These are phyloP conservation scores for Chlorella variabilis DNA, from an alignment of 163 green algal species.

Conservation along the genomic window DNA sequence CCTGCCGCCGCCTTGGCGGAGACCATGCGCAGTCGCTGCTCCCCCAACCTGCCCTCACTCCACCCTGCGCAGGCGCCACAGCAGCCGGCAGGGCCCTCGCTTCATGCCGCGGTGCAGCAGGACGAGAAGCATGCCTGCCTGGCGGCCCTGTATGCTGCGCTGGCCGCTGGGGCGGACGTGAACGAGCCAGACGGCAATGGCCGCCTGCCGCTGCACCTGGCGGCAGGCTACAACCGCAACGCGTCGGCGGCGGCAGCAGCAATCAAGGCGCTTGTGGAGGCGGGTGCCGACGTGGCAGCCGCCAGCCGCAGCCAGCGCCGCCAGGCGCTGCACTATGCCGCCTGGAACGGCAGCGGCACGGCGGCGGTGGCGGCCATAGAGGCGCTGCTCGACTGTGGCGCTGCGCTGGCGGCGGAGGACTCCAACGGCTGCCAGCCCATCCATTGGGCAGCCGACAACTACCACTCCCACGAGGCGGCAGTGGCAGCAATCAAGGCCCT, in stretches of 20 bases:
- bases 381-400: constrained; percentile 8
- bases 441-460: constrained; percentile 27
- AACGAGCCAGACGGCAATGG: not conserved
- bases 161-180: constrained; percentile 12
- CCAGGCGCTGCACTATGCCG: constrained; percentile 14
- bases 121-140: constrained; percentile 21
- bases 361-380: not conserved
- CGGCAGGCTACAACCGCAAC: constrained; percentile 10
- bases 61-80: not conserved
- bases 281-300: not conserved
- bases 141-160: constrained; percentile 11
- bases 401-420: not conserved
- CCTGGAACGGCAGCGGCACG: not conserved
- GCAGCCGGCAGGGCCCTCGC: not conserved
- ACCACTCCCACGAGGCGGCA: not conserved
- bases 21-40: too few relatives aligned
- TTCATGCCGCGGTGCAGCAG: not conserved
- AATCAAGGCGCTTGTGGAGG: constrained; percentile 5
- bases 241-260: not conserved
- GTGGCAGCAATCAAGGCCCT: not conserved
- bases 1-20: too few relatives aligned
- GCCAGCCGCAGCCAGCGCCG: constrained; percentile 1
- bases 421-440: constrained; percentile 2
- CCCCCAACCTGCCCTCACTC: too few relatives aligned
- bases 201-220: not conserved